phyloP scores from a whole-genome alignment of 371 early-diverging fungal species.

The Funneliformis caledonium region DNA sequence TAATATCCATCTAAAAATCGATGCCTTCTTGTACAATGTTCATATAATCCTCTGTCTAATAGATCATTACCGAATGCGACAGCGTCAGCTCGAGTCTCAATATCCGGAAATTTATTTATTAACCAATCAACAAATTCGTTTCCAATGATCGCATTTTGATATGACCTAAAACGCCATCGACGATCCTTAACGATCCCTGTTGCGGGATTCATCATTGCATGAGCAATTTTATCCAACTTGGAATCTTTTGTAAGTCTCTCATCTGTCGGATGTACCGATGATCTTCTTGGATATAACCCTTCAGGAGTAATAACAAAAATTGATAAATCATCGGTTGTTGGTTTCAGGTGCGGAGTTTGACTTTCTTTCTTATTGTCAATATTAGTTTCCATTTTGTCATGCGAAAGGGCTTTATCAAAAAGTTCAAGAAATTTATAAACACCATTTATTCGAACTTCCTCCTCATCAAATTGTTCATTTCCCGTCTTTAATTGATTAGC shows the following conservation, averaged over 20 bases:
- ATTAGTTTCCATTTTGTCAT: neutral
- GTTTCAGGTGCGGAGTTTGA: neutral
- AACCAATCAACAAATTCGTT: conserved; percentile 93
- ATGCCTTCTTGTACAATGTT: conserved; percentile 76
- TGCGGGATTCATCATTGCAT: conserved; percentile 74
- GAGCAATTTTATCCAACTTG: conserved; percentile 68
- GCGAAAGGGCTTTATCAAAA: conserved; percentile 63
- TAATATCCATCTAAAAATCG: conserved; percentile 91
- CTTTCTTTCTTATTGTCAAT: neutral
- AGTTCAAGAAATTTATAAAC: conserved; percentile 86
- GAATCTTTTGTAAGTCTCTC: conserved; percentile 48
- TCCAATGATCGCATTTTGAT: conserved; percentile 81
- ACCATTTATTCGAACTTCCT: conserved; percentile 86
- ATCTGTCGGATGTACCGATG: conserved; percentile 17
- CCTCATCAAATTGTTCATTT: conserved; percentile 79
- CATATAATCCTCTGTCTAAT: conserved; percentile 75
- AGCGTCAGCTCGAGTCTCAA: conserved; percentile 83
- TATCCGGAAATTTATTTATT: conserved; percentile 76
- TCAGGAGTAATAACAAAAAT: conserved; percentile 39
- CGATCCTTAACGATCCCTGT: conserved; percentile 81
- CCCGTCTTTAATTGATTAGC: conserved; percentile 10
- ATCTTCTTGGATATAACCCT: conserved; percentile 42
- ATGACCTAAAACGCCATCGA: conserved; percentile 88
- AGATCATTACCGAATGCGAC: conserved; percentile 81
- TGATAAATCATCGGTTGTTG: conserved; percentile 40